Base-by-base conservation (phyloP, 116 monocot species). In the Posidonia oceanica region DNA sequence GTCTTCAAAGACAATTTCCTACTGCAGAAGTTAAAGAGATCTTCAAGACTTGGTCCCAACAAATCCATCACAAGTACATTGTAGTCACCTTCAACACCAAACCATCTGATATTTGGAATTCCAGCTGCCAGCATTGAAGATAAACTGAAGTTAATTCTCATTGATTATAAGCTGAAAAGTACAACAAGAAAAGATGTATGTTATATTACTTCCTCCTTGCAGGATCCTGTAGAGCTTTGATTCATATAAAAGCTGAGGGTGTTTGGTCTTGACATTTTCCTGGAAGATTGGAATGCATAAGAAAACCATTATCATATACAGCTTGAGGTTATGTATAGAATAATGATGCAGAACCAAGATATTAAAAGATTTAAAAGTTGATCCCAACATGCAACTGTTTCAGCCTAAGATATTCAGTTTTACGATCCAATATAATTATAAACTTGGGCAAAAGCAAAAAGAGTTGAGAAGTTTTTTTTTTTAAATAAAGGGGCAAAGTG, bases 31-130 rank as follows among this genome's bases (percentile, higher is more conserved):
- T 90, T 94, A 62, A 94, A 94, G 37, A 94, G 87, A 74, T 94
- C 90, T 75, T 94, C 94, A 69, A 94, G 90, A 74, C 94, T 94
- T 60, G 94, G 88, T 40, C 94, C 94, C 39, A 94, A 65, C 54
- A 94, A 78, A 79, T 94, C 94, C 85, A 94, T 94, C 62, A 94
- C 94, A 42, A 94, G 86, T 42, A 90, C 90, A 80, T 94, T 94
- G 60, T 94, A 90, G 68, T 87, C 94, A 18, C 94, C 90, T 79
- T 94, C 94, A 67, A 94, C 87, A 51, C 94, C 94, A 84, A 90
- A 94, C 87, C 88, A 94, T 79, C 80, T 90, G 3, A 87, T 78
- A 75, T 90, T 87, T 55, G 90, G 84, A 72, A 94, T 87, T 66
- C 94, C 94, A 77, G 90, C 94, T 94, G 79, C 54, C 39, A 70